Base-by-base conservation (phyloP, 371 early-diverging fungal species). In the Mortierella sp. region DNA sequence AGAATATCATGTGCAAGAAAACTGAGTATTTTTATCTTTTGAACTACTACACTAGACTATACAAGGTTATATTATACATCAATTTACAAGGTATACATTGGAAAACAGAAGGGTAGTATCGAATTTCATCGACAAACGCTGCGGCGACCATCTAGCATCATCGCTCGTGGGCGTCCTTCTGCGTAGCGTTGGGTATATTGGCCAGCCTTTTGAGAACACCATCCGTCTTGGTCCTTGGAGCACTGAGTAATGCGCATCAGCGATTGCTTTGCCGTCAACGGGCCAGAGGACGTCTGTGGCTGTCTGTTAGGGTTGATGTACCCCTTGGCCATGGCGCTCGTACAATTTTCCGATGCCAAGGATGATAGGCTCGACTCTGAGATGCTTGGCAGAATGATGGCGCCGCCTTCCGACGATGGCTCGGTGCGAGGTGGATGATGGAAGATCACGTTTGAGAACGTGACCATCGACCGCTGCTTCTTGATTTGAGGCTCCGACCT, bases 151-250 rank as follows among this genome's bases (percentile, higher is more conserved):
- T 72, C 73, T 24, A 49, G 32, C 47, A 26, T 39, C 46, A 56
- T 53, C 19, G 54, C 39, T 17, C 67, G 67, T 3, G 67, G 39
- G 19, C 42, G 61, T 12, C 48, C 39, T 5, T 65, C 57, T 27
- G 67, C 67, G 34, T 66, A 72, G 27, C 53, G 62, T 24, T 61
- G 48, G 42, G 55, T 58, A 49, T 67, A 62, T 34, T 72, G 73
- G 21, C 73, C 73, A 32, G 67, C 73, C 41, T 67, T 61, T 19
- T 56, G 56, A 11, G 73, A 56, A 24, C 73, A 72, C 73, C 73
- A 72, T 3, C 65, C 67, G 17, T 62, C 62, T 21, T 66, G 56
- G 26, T 62, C 48, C 17, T 50, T 54, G n/a, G 57, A 31, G 49
- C 56, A 53, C 14, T 72, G 73, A 19, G 73, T 54, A 39, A 72